Evolutionary conservation across 2,329 filamentous ascomycete species (phyloP), one percentile per base, ranked within the genome.

Genomic region (Botrytis elliptica): DNA sequence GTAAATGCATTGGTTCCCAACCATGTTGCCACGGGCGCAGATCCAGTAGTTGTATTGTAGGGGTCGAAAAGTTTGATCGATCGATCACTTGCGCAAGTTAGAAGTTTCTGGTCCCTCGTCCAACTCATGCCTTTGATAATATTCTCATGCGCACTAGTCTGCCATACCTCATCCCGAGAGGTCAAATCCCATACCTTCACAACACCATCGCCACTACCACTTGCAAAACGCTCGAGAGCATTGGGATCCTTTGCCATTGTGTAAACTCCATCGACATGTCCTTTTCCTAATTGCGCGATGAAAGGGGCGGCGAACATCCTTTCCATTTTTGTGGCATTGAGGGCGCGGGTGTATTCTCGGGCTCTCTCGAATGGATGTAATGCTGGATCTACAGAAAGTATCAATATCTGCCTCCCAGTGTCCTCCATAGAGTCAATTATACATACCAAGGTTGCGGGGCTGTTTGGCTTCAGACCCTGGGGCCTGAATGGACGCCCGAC

Each of bases 51-150:
- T 12, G 91, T 91, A 81, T 92, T 90, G 82, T 97, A 97, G 1
- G 95, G 95, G 79, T 98, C 94, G 84, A 93, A 98, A 46, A 99
- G 85, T 83, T 98, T 97, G 80, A 98, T 89, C 6, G 93, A 92
- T 77, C 90, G 90, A 83, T 99, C 96, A 75, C 90, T 91, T 9
- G 93, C 94, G 81, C 95, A 98, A 2, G 93, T 95, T 65, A 98
- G 85, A 22, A 98, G 86, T 81, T 94, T 95, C 80, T 91, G 89
- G 78, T 97, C 93, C 63, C 89, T 88, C 4, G 94, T 97, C 92
- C 95, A 99, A 78, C 91, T 92, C 81, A 98, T 87, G 22, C 92
- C 93, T 85, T 97, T 97, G 78, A 98, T 93, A 63, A 98, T 91
- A 78, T 97, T 97, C 79, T 97, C 93, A 82, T 99, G 97, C 38